phyloP scores from a whole-genome alignment of 768 basidiomycete species.

The Russula ochroleuca region DNA sequence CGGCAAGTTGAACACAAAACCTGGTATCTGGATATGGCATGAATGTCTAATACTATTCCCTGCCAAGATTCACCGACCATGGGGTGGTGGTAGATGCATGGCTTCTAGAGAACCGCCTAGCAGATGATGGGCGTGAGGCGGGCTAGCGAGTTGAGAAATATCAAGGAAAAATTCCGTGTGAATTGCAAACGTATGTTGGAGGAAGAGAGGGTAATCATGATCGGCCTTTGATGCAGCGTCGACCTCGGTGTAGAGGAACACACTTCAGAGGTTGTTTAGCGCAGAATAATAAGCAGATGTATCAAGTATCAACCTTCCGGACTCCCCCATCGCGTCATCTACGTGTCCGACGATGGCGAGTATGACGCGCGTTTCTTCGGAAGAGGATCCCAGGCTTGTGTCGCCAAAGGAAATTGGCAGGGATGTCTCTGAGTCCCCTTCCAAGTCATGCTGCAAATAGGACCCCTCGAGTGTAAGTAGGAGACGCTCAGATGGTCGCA shows the following conservation, averaged over 20 bases:
- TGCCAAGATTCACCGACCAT: constrained; percentile 12
- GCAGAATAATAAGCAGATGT: neutral
- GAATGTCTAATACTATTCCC: neutral
- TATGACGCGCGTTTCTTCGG: neutral
- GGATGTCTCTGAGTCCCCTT: neutral
- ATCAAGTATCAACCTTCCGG: constrained; percentile 17
- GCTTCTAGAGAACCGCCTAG: neutral
- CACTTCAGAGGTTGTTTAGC: constrained; percentile 12
- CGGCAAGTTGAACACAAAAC: constrained; percentile 13
- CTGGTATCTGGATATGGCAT: constrained; percentile 11
- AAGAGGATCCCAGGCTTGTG: neutral
- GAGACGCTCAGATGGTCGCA: constrained; percentile 20
- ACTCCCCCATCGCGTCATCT: neutral
- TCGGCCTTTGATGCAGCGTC: neutral
- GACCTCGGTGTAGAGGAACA: constrained; percentile 16
- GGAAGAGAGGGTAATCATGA: constrained; percentile 7
- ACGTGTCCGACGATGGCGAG: constrained; percentile 14
- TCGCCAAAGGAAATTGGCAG: neutral
- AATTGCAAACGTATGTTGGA: constrained; percentile 23
- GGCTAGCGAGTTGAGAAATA: constrained; percentile 22
- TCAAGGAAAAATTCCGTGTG: constrained; percentile 17
- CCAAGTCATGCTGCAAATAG: neutral
- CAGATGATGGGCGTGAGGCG: neutral
- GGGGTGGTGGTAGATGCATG: neutral
- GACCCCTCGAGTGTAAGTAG: constrained; percentile 9